Evolutionary conservation across 352 stramenopile species (phyloP).

Genomic region (Phytophthora foliorum): DNA sequence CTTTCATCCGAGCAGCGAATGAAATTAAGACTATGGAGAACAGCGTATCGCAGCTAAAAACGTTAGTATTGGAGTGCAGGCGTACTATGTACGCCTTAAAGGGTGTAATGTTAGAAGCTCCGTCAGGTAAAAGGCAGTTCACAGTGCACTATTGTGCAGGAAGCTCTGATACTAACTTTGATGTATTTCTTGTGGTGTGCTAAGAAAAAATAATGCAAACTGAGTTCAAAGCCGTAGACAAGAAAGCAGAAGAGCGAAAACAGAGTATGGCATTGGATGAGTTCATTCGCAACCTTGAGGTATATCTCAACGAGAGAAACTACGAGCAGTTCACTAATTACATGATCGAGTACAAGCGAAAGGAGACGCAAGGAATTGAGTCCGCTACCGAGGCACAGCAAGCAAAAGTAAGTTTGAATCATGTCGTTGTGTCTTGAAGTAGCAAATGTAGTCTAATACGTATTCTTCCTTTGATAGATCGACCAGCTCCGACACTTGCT

Average conservation of each 20-base stretch:
- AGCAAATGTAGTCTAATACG: background rate
- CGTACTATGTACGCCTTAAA: conserved; percentile 72
- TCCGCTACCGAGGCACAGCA: conserved; percentile 55
- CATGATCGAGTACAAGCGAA: conserved; percentile 63
- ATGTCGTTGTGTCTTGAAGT: background rate
- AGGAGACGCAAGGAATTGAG: conserved; percentile 47
- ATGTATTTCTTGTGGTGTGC: conserved; percentile 2
- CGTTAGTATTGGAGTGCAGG: conserved; percentile 80
- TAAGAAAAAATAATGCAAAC: conserved; percentile 49
- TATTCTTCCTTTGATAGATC: conserved; percentile 38
- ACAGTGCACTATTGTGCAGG: background rate
- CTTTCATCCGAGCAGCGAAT: conserved; percentile 74
- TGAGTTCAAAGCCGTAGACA: conserved; percentile 57
- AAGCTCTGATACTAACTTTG: background rate
- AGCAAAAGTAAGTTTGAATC: conserved; percentile 38
- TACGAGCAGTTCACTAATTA: conserved; percentile 69
- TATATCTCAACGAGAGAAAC: conserved; percentile 70
- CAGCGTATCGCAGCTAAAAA: conserved; percentile 83
- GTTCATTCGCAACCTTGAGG: conserved; percentile 78
- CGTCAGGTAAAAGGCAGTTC: conserved; percentile 35
- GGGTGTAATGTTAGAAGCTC: conserved; percentile 55
- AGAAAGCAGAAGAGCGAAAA: conserved; percentile 54
- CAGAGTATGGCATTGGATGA: conserved; percentile 62
- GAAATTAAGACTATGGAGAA: conserved; percentile 91
- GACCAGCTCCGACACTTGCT: conserved; percentile 68